A percentile compares a stretch with the other conserved stretches of the same genome.
Conservation (phyloP, 345 rosid genomes). For the Kandelia obovata region DNA sequence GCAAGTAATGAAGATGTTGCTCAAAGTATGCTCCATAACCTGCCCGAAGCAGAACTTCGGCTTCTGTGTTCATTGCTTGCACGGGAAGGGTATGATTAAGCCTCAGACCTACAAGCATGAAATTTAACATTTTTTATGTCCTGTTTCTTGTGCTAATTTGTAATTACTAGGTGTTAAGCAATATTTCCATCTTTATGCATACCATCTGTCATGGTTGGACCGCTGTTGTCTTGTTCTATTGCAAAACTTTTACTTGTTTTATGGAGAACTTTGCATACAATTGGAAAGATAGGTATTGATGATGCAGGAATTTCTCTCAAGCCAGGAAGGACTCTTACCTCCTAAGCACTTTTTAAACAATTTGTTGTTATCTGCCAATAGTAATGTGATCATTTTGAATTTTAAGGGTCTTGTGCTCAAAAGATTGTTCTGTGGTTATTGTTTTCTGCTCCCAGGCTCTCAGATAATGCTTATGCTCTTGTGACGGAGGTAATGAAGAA, state of each 20-base stretch:
- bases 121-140: background rate
- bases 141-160: background rate
- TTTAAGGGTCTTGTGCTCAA: background rate
- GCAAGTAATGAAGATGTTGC: conserved; percentile 54
- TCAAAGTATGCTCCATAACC: conserved; percentile 52
- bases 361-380: background rate
- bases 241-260: too few species aligned
- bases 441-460: conserved; percentile 46
- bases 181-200: too few species aligned
- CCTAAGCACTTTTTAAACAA: background rate
- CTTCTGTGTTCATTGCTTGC: conserved; percentile 92
- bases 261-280: background rate
- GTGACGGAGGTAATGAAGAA: conserved; percentile 91
- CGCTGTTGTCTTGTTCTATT: too few species aligned
- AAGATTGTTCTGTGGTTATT: conserved; percentile 13
- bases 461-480: conserved; percentile 84
- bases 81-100: conserved; percentile 72
- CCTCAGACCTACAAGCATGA: background rate
- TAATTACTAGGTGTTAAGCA: background rate
- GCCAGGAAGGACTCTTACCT: background rate
- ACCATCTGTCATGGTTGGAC: too few species aligned
- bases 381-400: background rate
- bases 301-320: background rate
- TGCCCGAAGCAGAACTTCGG: conserved; percentile 79
- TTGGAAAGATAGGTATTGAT: background rate